These are phyloP conservation scores for Suhomyces sp. DNA, from an alignment of 805 yeast genomes.

Conservation along the genomic window DNA sequence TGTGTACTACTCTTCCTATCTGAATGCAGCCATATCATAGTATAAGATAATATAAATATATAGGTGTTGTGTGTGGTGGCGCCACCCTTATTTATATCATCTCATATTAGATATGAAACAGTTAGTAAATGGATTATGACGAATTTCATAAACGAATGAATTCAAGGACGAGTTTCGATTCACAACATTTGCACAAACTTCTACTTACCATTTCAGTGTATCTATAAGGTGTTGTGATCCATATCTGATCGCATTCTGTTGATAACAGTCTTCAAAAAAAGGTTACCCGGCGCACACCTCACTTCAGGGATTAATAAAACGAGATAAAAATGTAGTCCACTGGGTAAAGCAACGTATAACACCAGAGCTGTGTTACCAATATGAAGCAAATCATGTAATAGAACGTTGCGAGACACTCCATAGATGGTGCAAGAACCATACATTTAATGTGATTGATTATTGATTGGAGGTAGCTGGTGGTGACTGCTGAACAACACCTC, in stretches of 20 bases:
- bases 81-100: background rate
- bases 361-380: background rate
- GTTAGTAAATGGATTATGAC: background rate
- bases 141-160: background rate
- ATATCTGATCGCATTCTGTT: background rate
- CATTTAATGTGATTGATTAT: background rate
- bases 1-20: slow-evolving; percentile 56
- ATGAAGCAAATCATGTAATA: background rate
- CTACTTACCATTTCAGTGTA: background rate
- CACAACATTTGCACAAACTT: background rate
- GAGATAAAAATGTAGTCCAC: background rate
- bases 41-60: background rate
- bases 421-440: background rate
- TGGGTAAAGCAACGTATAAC: background rate
- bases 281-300: background rate
- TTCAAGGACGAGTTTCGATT: background rate
- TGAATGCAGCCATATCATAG: slow-evolving; percentile 4
- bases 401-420: background rate
- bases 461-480: background rate
- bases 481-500: background rate
- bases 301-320: background rate
- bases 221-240: background rate
- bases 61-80: background rate
- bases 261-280: background rate
- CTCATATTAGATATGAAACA: background rate